Evolutionary conservation across 2,329 filamentous ascomycete species (phyloP).

Genomic region (Pseudogymnoascus sp.): DNA sequence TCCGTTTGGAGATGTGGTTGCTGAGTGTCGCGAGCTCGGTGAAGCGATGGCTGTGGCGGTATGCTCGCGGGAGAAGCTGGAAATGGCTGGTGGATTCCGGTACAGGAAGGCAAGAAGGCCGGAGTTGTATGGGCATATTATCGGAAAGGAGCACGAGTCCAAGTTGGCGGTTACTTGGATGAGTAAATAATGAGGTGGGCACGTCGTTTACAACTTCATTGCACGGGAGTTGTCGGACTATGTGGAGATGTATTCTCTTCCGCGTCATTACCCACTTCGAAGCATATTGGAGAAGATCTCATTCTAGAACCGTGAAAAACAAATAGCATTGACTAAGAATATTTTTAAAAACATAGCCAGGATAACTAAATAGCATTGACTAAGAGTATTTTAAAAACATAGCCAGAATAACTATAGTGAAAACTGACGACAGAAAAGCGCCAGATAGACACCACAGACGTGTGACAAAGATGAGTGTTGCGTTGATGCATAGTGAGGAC

Average conservation of each 20-base stretch:
- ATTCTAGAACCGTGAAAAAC: not conserved
- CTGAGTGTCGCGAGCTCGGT: constrained; percentile 13
- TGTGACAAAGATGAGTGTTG: not conserved
- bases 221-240: too few species aligned
- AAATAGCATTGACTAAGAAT: not conserved
- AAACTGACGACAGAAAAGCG: not conserved
- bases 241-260: not conserved
- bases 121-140: constrained; percentile 13
- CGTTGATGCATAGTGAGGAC: not conserved
- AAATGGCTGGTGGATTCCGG: constrained; percentile 9
- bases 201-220: not conserved
- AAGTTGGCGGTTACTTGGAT: constrained; percentile 13
- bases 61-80: constrained; percentile 11
- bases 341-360: not conserved
- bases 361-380: not conserved
- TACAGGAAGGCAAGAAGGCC: constrained; percentile 13
- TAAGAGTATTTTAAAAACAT: not conserved
- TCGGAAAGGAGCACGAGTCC: constrained; percentile 9
- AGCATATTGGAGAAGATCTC: not conserved
- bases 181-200: constrained; percentile 9
- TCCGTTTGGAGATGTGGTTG: constrained; percentile 15
- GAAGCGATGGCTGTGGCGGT: constrained; percentile 11
- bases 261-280: not conserved
- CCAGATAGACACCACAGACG: not conserved
- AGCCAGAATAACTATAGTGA: not conserved